Evolutionary conservation across 1,284 basidiomycete species (phyloP).

Genomic region (Puccinia sorghi): DNA sequence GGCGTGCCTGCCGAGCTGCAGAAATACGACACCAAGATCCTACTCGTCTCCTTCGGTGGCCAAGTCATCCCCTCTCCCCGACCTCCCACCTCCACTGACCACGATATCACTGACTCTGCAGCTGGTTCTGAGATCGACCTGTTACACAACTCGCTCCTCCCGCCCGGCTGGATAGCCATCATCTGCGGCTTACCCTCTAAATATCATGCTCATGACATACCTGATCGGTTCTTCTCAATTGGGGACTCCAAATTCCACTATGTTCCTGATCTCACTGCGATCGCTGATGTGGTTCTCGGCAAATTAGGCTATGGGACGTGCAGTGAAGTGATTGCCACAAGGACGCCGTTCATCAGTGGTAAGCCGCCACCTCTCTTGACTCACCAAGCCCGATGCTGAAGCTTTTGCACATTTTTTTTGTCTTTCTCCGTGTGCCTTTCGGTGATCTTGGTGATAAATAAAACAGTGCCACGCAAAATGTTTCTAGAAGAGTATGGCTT

Average conservation of each 20-base stretch:
- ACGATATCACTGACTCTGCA: background rate
- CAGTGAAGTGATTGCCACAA: slow-evolving; percentile 55
- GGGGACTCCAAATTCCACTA: slow-evolving; percentile 70
- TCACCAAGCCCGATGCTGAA: background rate
- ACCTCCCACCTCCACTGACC: background rate
- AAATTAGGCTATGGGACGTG: slow-evolving; percentile 63
- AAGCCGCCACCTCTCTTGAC: background rate
- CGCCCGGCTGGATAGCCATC: slow-evolving; percentile 73
- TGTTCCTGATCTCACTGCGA: slow-evolving; percentile 74
- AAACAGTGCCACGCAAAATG: slow-evolving; percentile 69
- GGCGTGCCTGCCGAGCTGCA: slow-evolving; percentile 66
- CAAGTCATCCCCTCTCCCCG: slow-evolving; percentile 68
- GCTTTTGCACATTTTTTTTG: background rate
- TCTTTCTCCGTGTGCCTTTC: background rate
- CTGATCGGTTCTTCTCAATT: slow-evolving; percentile 54
- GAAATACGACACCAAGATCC: slow-evolving; percentile 61
- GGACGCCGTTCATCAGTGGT: slow-evolving; percentile 54
- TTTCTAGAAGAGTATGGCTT: slow-evolving; percentile 77
- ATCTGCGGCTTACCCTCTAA: slow-evolving; percentile 65
- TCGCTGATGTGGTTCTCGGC: slow-evolving; percentile 72
- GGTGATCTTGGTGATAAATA: background rate
- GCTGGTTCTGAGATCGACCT: slow-evolving; percentile 3
- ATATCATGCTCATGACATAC: slow-evolving; percentile 63
- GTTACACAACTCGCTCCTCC: slow-evolving; percentile 59
- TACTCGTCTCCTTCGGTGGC: slow-evolving; percentile 75